phyloP scores from a whole-genome alignment of 2,329 filamentous ascomycete genomes.

The Cladobotryum mycophilum region DNA sequence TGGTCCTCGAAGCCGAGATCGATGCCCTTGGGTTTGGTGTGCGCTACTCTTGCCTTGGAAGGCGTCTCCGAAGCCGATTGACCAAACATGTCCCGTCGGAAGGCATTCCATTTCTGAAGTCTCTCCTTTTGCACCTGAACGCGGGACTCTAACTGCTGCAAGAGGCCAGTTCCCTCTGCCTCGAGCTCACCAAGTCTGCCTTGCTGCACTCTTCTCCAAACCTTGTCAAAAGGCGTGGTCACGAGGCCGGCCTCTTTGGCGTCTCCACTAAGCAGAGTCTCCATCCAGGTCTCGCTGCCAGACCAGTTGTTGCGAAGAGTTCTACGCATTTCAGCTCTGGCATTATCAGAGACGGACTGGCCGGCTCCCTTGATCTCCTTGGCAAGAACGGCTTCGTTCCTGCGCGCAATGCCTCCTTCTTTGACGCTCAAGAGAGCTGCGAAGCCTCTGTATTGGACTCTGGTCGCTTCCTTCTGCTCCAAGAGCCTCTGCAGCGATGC shows the following conservation, averaged over 20 bases:
- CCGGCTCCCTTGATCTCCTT: constrained; percentile 21
- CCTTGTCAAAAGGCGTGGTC: constrained; percentile 57
- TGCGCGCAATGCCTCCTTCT: constrained; percentile 48
- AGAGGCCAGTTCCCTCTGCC: constrained; percentile 42
- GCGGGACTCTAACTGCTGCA: constrained; percentile 66
- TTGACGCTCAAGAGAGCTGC: constrained; percentile 58
- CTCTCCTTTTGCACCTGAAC: constrained; percentile 61
- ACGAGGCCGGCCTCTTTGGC: constrained; percentile 56
- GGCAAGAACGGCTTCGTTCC: constrained; percentile 41
- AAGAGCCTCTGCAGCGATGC: constrained; percentile 56
- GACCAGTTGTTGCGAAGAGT: constrained; percentile 69
- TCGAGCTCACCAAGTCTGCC: constrained; percentile 53
- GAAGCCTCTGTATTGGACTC: constrained; percentile 56
- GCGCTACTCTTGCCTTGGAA: constrained; percentile 17
- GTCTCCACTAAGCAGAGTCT: constrained; percentile 64
- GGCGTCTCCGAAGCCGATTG: constrained; percentile 19
- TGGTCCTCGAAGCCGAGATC: constrained; percentile 51
- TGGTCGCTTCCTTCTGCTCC: constrained; percentile 52
- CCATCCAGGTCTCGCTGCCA: constrained; percentile 68
- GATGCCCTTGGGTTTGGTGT: constrained; percentile 34
- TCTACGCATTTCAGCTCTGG: constrained; percentile 47
- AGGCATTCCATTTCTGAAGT: constrained; percentile 67
- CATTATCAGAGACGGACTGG: constrained; percentile 34
- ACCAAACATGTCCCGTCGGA: constrained; percentile 45
- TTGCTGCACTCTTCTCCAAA: constrained; percentile 63